Evolutionary conservation across 208 protist species (phyloP).

Genomic region (Wallacemonas sp.): DNA sequence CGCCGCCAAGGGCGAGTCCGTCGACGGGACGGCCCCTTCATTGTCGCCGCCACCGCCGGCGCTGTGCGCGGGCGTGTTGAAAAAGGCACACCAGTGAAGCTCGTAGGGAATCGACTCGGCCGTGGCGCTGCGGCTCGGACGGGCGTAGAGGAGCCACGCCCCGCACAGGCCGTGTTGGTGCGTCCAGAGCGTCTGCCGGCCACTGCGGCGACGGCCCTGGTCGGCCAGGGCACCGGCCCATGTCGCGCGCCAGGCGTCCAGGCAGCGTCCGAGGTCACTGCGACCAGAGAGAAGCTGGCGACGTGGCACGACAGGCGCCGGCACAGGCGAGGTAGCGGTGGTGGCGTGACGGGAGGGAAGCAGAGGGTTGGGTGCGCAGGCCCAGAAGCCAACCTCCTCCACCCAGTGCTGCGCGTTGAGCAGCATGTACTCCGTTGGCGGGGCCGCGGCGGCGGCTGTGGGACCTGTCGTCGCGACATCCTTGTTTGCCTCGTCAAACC

Average conservation of each 20-base stretch:
- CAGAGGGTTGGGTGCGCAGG: slow-evolving; percentile 67
- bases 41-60: neutral
- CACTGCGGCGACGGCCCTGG: neutral
- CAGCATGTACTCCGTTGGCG: slow-evolving; percentile 31
- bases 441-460: neutral
- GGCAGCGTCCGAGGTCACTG: neutral
- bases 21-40: too few relatives aligned
- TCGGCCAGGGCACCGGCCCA: neutral
- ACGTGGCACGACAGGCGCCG: too few relatives aligned
- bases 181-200: neutral
- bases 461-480: too few relatives aligned
- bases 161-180: neutral
- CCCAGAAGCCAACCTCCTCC: slow-evolving; percentile 83
- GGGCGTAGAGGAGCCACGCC: neutral
- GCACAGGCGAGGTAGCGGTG: too few relatives aligned
- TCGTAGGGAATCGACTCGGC: slow-evolving; percentile 11
- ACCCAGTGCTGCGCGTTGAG: slow-evolving; percentile 69
- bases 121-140: neutral
- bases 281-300: neutral
- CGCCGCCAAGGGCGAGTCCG: neutral
- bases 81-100: neutral
- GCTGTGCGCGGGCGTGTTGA: neutral
- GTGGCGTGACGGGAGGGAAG: too few relatives aligned
- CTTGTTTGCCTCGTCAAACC: too few relatives aligned
- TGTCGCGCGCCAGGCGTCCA: slow-evolving; percentile 1